Percentiles rank a stretch among this genome's conserved stretches.
Conservation (phyloP, 371 early-diverging fungal genomes). For the Saksenaea vasiformis region DNA sequence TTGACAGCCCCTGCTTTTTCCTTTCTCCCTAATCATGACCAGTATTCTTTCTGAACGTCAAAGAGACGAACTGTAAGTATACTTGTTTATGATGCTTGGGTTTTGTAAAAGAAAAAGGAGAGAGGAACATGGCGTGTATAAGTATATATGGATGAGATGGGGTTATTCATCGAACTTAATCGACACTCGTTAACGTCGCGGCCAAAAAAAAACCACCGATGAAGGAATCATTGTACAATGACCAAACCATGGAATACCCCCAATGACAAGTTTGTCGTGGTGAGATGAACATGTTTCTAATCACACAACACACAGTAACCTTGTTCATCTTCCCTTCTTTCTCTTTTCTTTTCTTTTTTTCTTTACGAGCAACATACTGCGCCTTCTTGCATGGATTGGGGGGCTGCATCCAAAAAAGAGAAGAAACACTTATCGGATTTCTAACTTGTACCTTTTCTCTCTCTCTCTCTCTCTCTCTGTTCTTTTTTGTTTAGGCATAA, state of each 20-base stretch:
- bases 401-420: background rate
- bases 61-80: slow-evolving; percentile 73
- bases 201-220: background rate
- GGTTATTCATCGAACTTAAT: background rate
- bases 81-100: background rate
- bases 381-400: slow-evolving; percentile 7
- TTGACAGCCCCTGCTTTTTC: background rate
- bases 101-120: background rate
- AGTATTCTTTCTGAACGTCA: slow-evolving; percentile 72
- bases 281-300: background rate
- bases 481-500: slow-evolving; percentile 58
- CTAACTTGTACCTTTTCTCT: background rate
- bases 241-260: background rate
- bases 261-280: background rate
- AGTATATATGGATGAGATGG: background rate
- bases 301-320: background rate
- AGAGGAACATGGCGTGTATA: background rate
- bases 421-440: background rate
- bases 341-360: slow-evolving; percentile 4
- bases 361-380: slow-evolving; percentile 11
- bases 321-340: background rate
- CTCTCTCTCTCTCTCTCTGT: background rate
- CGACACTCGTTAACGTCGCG: background rate
- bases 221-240: no score
- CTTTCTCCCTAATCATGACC: slow-evolving; percentile 31